Evolutionary conservation across 2,329 filamentous ascomycete species (phyloP), one percentile per base, ranked within the genome.

Genomic region (Coniosporium tulheliwenetii): DNA sequence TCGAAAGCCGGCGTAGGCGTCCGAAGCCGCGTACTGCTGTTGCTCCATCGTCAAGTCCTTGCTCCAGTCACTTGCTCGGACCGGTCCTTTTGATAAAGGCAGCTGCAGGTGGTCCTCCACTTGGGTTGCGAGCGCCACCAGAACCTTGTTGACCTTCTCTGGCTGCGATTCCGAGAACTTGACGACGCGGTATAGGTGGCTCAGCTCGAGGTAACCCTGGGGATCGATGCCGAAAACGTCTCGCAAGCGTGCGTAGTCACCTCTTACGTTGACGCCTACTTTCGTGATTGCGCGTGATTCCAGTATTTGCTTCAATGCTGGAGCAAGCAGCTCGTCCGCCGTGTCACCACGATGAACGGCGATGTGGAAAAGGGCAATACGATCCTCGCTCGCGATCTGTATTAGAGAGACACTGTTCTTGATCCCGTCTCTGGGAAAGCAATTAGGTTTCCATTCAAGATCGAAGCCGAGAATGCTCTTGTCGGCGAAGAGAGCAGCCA

Each of bases 391-490:
- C 1, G 87, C 85, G 15, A 95, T 58, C 58, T 95, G 89, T 36
- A 95, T 79, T 32, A 95, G 60, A 0, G 83, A 87, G 5, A 93
- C 73, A 45, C 86, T 85, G 39, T 71, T 66, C 47, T 81, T 79
- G 3, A 77, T 61, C 2, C 68, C 65, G 7, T 47, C 50, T 14
- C 56, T 65, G 5, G 54, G 62, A 0, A 75, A 67, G 5, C 70
- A 45, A 32, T 47, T 49, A 34, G 65, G 47, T 40, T 75, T 69
- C 87, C 89, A 95, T 62, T 95, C 89, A 45, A 95, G 70, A 52
- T 95, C 87, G 45, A 95, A 85, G 0, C 87, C 87, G n/a, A 95
- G 56, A 2, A 93, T 60, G 33, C 74, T 66, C 51, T 91, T 76
- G 19, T 70, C 48, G 33, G 77, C 53, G 49, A 95, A 94, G 43